Percentiles rank a stretch among this genome's conserved stretches.
These are phyloP conservation scores for Fraxinus albicans DNA, from an alignment of 305 asterid species.

Conservation along the genomic window DNA sequence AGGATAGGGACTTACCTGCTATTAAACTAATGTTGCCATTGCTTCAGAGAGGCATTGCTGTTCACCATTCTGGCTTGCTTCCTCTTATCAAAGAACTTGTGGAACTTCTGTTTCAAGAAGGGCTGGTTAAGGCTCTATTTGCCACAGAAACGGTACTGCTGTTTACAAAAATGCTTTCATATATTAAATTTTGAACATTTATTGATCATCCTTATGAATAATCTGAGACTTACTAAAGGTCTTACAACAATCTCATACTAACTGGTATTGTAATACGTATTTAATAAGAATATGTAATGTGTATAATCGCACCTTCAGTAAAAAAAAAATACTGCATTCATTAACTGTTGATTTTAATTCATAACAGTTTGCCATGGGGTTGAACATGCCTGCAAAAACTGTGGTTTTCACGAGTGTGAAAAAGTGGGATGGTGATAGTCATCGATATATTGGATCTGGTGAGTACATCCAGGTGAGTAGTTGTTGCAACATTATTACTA, in stretches of 20 bases:
- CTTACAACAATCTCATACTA: neutral
- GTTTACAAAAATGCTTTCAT: neutral
- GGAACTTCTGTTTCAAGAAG: conserved; percentile 98
- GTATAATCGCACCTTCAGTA: neutral
- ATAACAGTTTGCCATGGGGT: conserved; percentile 92
- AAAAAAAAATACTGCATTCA: conserved; percentile 2
- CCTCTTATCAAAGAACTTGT: conserved; percentile 96
- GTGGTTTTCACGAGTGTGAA: conserved; percentile 91
- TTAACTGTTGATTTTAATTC: conserved; percentile 23
- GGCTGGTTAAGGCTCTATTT: conserved; percentile 95
- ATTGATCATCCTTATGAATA: neutral
- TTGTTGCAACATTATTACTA: conserved; percentile 1
- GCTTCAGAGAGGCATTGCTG: conserved; percentile 97
- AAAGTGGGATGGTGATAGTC: conserved; percentile 99
- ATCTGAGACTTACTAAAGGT: neutral
- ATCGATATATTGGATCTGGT: conserved; percentile 94
- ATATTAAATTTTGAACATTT: conserved; percentile 3
- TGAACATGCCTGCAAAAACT: conserved; percentile 99
- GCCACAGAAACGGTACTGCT: conserved; percentile 92
- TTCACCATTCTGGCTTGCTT: conserved; percentile 98
- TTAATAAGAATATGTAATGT: neutral
- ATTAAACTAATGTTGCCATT: conserved; percentile 90
- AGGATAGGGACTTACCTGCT: conserved; percentile 88
- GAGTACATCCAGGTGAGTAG: conserved; percentile 95
- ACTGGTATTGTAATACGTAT: neutral